phyloP scores from a whole-genome alignment of 1,284 basidiomycete species.

The Sanghuangporus baumii region DNA sequence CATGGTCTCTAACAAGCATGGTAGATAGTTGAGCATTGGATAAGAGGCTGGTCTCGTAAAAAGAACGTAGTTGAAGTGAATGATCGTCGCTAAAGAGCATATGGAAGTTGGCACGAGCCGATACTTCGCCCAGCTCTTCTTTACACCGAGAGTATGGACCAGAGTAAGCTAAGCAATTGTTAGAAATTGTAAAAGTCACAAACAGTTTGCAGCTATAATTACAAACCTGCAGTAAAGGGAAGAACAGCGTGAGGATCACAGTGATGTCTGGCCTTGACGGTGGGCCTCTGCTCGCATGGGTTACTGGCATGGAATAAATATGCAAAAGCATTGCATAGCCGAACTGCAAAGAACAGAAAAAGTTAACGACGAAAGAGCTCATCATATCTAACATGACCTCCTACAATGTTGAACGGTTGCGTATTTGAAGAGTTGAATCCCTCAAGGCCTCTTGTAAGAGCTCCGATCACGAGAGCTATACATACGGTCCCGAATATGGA shows the following conservation, averaged over 20 bases:
- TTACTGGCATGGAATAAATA: constrained; percentile 60
- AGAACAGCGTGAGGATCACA: constrained; percentile 56
- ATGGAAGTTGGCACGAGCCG: constrained; percentile 62
- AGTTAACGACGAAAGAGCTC: not conserved
- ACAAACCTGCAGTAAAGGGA: constrained; percentile 62
- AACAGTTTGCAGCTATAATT: constrained; percentile 4
- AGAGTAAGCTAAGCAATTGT: constrained; percentile 43
- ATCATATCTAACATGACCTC: constrained; percentile 22
- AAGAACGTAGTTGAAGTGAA: constrained; percentile 62
- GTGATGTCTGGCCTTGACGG: constrained; percentile 65
- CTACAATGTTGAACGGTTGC: constrained; percentile 62
- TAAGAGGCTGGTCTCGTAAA: constrained; percentile 45
- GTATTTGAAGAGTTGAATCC: constrained; percentile 45
- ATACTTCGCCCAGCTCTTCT: constrained; percentile 52
- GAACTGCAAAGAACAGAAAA: constrained; percentile 36
- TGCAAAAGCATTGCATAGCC: constrained; percentile 71
- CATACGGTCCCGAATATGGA: constrained; percentile 63
- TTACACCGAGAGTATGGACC: constrained; percentile 58
- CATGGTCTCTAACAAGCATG: constrained; percentile 61
- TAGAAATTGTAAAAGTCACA: not conserved
- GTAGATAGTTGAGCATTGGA: constrained; percentile 66
- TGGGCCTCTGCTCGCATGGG: constrained; percentile 42
- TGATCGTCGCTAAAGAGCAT: constrained; percentile 49
- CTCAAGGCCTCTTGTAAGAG: constrained; percentile 60
- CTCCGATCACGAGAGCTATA: constrained; percentile 54